Evolutionary conservation across 2,329 filamentous ascomycete genomes (phyloP).

Genomic region (Capronia epimyces): DNA sequence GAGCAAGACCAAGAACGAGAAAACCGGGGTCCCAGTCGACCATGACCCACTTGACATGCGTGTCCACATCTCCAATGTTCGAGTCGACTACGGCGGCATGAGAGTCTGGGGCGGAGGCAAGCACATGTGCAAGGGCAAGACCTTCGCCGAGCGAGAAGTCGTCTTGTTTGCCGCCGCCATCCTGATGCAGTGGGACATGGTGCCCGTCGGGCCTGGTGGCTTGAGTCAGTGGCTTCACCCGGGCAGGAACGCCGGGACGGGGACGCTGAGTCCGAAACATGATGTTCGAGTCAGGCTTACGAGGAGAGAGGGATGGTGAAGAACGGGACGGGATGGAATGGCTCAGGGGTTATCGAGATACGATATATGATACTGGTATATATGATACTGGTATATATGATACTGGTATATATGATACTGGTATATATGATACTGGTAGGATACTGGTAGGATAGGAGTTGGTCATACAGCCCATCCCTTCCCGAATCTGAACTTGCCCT

Average conservation of each 20-base stretch:
- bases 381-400: too few species aligned
- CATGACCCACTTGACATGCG: too few species aligned
- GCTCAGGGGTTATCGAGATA: too few species aligned
- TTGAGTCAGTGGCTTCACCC: constrained; percentile 51
- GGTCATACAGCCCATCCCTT: too few species aligned
- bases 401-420: too few species aligned
- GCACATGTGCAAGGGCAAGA: constrained; percentile 47
- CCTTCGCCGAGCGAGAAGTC: constrained; percentile 48
- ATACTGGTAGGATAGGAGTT: too few species aligned
- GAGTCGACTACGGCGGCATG: constrained; percentile 41
- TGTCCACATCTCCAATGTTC: constrained; percentile 8
- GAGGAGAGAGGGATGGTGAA: constrained; percentile 31
- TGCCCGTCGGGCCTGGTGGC: constrained; percentile 40
- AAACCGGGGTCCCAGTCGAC: too few species aligned
- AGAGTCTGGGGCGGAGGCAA: constrained; percentile 47
- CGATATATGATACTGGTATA: too few species aligned
- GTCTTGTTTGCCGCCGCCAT: constrained; percentile 50
- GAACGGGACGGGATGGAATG: not conserved
- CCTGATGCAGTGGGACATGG: constrained; percentile 53
- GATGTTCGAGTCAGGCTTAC: constrained; percentile 53
- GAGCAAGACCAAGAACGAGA: too few species aligned
- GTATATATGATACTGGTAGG: too few species aligned
- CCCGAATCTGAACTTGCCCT: too few species aligned
- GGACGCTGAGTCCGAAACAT: constrained; percentile 47
- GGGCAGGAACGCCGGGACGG: constrained; percentile 43